Evolutionary conservation across 2,329 filamentous ascomycete species (phyloP).

Genomic region (Davidsoniella neocaledoniae): DNA sequence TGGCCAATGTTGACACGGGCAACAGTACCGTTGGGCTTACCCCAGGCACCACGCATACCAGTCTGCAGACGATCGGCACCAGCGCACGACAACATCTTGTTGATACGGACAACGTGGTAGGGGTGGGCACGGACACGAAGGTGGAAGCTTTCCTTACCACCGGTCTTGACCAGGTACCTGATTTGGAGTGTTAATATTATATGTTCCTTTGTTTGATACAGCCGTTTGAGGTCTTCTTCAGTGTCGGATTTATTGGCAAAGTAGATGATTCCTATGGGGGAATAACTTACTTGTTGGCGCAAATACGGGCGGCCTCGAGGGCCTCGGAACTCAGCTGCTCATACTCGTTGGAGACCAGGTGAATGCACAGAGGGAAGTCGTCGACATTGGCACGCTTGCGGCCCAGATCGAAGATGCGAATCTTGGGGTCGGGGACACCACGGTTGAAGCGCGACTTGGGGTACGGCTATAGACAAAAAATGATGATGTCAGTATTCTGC

Average conservation of each 20-base stretch:
- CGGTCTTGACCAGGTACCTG: conserved; percentile 51
- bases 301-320: conserved; percentile 98
- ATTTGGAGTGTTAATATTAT: neutral
- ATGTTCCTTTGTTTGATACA: neutral
- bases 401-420: conserved; percentile 97
- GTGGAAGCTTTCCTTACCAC: conserved; percentile 60
- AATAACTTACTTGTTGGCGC: conserved; percentile 71
- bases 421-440: conserved; percentile 76
- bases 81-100: conserved; percentile 99
- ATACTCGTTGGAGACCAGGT: conserved; percentile 99
- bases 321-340: conserved; percentile 99
- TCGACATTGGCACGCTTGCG: conserved; percentile 98
- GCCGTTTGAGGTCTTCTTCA: too few relatives aligned
- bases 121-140: conserved; percentile 79
- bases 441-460: conserved; percentile 99
- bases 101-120: conserved; percentile 99
- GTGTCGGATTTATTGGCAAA: neutral
- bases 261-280: neutral
- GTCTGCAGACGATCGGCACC: conserved; percentile 99
- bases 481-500: conserved; percentile 13
- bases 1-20: conserved; percentile 99
- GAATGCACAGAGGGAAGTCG: conserved; percentile 98
- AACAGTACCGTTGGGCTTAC: conserved; percentile 97
- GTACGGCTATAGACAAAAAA: conserved; percentile 49
- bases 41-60: conserved; percentile 99